Conservation (phyloP, 2,329 filamentous ascomycete genomes). For the Curvularia verruculosa region DNA sequence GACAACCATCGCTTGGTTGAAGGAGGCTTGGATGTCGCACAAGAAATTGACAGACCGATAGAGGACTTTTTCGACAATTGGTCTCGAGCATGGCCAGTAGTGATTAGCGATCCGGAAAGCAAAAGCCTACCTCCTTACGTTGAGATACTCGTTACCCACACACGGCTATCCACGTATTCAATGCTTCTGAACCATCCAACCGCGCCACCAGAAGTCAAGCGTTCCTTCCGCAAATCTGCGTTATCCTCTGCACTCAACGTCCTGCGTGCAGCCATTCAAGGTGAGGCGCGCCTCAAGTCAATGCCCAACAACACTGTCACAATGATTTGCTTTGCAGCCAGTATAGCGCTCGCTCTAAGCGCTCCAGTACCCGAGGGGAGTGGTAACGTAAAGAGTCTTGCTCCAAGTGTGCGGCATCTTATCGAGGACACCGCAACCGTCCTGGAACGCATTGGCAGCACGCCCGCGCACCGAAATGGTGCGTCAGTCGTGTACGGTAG, state of each 20-base stretch:
- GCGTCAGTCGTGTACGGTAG: constrained; percentile 66
- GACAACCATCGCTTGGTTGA: constrained; percentile 61
- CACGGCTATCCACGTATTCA: constrained; percentile 74
- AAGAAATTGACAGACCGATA: constrained; percentile 57
- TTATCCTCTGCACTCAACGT: constrained; percentile 76
- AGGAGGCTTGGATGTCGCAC: constrained; percentile 59
- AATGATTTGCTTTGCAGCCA: constrained; percentile 74
- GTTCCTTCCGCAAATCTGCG: constrained; percentile 74
- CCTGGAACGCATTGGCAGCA: constrained; percentile 70
- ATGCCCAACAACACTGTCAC: constrained; percentile 82
- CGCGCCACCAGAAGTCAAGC: constrained; percentile 71
- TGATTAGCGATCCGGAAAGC: constrained; percentile 48
- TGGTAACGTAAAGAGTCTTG: constrained; percentile 34
- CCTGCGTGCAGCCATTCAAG: constrained; percentile 74
- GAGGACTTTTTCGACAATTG: constrained; percentile 70
- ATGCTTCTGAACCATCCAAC: constrained; percentile 77
- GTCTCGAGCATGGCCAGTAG: constrained; percentile 63
- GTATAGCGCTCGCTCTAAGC: constrained; percentile 58
- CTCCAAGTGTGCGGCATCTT: constrained; percentile 43
- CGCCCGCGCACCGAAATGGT: constrained; percentile 70
- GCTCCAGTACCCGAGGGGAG: constrained; percentile 32
- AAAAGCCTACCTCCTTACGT: constrained; percentile 71
- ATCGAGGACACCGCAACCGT: constrained; percentile 72
- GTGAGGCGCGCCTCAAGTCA: constrained; percentile 70
- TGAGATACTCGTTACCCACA: constrained; percentile 74